phyloP scores from a whole-genome alignment of 192 early-diverging fungal genomes.

The Entomortierella beljakovae region DNA sequence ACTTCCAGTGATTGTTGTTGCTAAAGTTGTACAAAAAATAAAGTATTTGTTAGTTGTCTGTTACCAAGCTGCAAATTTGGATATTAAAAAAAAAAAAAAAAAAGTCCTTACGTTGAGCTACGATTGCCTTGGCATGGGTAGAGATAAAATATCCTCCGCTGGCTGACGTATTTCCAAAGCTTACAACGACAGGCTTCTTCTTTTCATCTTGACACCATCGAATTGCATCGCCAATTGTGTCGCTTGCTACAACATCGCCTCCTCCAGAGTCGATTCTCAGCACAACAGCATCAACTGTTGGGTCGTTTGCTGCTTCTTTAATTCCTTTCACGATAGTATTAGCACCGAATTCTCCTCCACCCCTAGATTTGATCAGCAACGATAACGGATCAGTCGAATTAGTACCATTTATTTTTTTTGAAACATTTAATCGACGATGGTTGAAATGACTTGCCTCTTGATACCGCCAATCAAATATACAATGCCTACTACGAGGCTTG shows the following conservation, averaged over 20 bases:
- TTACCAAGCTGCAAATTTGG: too few species aligned
- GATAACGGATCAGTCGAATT: background rate
- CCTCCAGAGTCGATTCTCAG: conserved; percentile 79
- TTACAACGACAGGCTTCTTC: conserved; percentile 75
- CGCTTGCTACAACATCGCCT: conserved; percentile 73
- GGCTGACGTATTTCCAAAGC: conserved; percentile 69
- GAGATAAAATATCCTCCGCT: conserved; percentile 72
- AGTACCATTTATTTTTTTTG: background rate
- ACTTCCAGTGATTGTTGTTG: conserved; percentile 77
- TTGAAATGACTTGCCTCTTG: conserved; percentile 44
- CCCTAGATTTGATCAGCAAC: conserved; percentile 19
- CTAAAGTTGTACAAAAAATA: background rate
- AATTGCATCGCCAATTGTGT: conserved; percentile 74
- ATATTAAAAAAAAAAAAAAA: background rate
- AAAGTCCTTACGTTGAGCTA: conserved; percentile 60
- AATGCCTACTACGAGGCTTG: conserved; percentile 68
- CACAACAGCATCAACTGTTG: conserved; percentile 67
- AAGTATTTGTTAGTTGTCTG: background rate
- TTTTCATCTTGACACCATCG: conserved; percentile 61
- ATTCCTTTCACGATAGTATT: conserved; percentile 59
- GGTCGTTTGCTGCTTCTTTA: conserved; percentile 66
- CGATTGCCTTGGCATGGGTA: conserved; percentile 65
- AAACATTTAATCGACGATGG: background rate
- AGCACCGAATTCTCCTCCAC: conserved; percentile 57
- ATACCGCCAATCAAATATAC: conserved; percentile 72